Evolutionary conservation across 345 rosid species (phyloP).

Genomic region (Kernera saxatilis): DNA sequence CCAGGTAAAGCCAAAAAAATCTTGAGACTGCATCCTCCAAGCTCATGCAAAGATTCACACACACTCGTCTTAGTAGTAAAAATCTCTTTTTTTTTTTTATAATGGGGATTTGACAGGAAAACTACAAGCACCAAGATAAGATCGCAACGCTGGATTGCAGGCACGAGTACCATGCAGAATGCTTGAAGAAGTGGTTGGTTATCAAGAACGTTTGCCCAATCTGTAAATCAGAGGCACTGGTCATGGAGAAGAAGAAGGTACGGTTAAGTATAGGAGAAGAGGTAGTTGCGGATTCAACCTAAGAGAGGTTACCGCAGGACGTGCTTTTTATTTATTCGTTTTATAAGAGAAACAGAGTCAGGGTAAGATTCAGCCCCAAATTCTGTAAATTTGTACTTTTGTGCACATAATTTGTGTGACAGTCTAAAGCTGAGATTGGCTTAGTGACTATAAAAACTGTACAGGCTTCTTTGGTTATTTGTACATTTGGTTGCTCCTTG

Average conservation of each 20-base stretch:
- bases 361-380: slow-evolving; percentile 25
- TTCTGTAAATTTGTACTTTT: slow-evolving; percentile 40
- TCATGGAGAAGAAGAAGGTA: slow-evolving; percentile 15
- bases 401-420: slow-evolving; percentile 24
- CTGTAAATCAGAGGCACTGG: slow-evolving; percentile 83
- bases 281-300: not conserved
- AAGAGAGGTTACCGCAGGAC: slow-evolving; percentile 5
- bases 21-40: slow-evolving; percentile 6
- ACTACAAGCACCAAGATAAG: slow-evolving; percentile 46
- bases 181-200: slow-evolving; percentile 83
- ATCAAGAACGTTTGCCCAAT: slow-evolving; percentile 82
- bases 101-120: slow-evolving; percentile 43
- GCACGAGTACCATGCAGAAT: slow-evolving; percentile 71
- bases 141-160: slow-evolving; percentile 68
- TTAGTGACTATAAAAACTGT: slow-evolving; percentile 26
- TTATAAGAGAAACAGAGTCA: slow-evolving; percentile 25
- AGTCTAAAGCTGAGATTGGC: slow-evolving; percentile 15
- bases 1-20: slow-evolving; percentile 48
- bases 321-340: slow-evolving; percentile 31
- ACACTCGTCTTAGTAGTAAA: not conserved
- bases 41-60: not conserved
- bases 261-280: slow-evolving; percentile 18
- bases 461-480: slow-evolving; percentile 29
- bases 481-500: slow-evolving; percentile 32
- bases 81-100: not conserved